A percentile compares a stretch with the other conserved stretches of the same genome.
Conservation (phyloP, 495 filamentous ascomycete genomes). For the Poronia punctata region DNA sequence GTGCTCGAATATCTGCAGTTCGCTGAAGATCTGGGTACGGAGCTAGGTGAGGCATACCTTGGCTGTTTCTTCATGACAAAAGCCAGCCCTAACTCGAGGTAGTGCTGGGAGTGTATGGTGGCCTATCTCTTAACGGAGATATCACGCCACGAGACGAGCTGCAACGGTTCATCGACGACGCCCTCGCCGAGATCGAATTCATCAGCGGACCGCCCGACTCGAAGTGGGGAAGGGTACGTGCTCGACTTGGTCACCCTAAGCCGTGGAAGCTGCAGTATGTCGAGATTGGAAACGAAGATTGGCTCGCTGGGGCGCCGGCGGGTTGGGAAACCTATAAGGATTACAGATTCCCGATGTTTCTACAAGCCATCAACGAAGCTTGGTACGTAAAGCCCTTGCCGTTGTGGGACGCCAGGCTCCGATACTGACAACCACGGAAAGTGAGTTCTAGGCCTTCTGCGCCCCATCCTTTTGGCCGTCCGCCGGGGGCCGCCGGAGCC, state of each 20-base stretch:
- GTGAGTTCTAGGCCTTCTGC: too few relatives aligned
- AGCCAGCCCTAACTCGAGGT: neutral
- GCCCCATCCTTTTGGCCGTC: too few relatives aligned
- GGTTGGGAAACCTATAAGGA: constrained; percentile 39
- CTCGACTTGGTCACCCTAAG: constrained; percentile 47
- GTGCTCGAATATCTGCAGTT: constrained; percentile 59
- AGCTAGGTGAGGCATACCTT: constrained; percentile 29
- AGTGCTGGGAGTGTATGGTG: constrained; percentile 52
- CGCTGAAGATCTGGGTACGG: constrained; percentile 56
- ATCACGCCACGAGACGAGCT: constrained; percentile 34
- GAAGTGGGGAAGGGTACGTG: constrained; percentile 51
- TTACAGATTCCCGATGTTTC: constrained; percentile 52
- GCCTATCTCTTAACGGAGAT: constrained; percentile 54
- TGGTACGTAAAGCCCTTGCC: constrained; percentile 15
- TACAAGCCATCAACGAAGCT: constrained; percentile 46
- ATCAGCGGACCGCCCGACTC: constrained; percentile 48
- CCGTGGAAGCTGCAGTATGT: constrained; percentile 54
- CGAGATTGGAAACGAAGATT: constrained; percentile 64
- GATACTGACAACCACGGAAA: too few relatives aligned
- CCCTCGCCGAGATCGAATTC: constrained; percentile 62
- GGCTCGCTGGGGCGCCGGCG: constrained; percentile 34
- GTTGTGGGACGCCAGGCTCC: neutral
- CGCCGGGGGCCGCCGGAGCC: too few relatives aligned
- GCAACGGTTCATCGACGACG: constrained; percentile 48
- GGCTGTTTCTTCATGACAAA: too few relatives aligned